A percentile compares a stretch with the other conserved stretches of the same genome.
Evolutionary conservation across 192 early-diverging fungal species (phyloP).

Genomic region (Chytriomyces hyalinus): DNA sequence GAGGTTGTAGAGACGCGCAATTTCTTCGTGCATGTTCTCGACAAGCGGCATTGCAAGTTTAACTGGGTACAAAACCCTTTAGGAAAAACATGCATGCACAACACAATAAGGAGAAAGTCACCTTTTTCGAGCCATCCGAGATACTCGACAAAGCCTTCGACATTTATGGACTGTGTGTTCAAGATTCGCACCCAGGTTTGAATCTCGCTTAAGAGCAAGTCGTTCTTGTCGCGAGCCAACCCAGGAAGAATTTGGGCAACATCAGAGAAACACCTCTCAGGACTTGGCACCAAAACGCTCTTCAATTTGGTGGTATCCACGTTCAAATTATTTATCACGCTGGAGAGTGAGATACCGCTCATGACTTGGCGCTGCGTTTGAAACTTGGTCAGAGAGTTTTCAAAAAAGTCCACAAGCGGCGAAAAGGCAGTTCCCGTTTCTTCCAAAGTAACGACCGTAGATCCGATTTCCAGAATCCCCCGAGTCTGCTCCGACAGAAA

Average conservation of each 20-base stretch:
- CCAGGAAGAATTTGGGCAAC: constrained; percentile 62
- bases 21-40: constrained; percentile 55
- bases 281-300: constrained; percentile 60
- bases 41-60: constrained; percentile 49
- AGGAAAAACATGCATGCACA: constrained; percentile 6
- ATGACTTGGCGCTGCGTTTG: constrained; percentile 53
- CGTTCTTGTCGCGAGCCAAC: constrained; percentile 64
- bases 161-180: constrained; percentile 56
- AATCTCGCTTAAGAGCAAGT: constrained; percentile 60
- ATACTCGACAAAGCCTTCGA: constrained; percentile 70
- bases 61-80: constrained; percentile 38
- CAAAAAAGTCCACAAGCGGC: constrained; percentile 59
- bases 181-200: constrained; percentile 64
- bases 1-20: constrained; percentile 52
- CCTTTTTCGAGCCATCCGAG: constrained; percentile 64
- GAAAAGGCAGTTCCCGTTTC: constrained; percentile 47
- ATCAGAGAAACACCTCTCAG: constrained; percentile 63
- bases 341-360: constrained; percentile 47
- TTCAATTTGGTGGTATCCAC: constrained; percentile 62
- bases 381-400: constrained; percentile 51
- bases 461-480: constrained; percentile 44
- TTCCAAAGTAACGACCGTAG: constrained; percentile 35
- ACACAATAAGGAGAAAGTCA: constrained; percentile 33
- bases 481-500: not conserved
- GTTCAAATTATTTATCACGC: constrained; percentile 58